A percentile compares a stretch with the other conserved stretches of the same genome.
Conservation (phyloP, 371 early-diverging fungal genomes). For the Mortierella sp. region DNA sequence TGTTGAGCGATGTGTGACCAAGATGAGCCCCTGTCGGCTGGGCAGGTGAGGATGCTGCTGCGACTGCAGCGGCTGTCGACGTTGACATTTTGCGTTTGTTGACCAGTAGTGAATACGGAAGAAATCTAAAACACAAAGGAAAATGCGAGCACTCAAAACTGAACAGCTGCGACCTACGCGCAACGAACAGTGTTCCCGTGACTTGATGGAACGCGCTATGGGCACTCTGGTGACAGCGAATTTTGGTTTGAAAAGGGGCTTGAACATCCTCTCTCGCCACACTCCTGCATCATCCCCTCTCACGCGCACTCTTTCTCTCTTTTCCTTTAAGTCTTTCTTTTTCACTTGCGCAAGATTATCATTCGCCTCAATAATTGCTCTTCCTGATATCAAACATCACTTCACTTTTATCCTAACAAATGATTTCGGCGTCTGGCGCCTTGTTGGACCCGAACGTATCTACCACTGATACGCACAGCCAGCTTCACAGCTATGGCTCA, state of each 20-base stretch:
- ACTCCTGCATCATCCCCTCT: neutral
- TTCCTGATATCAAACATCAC: neutral
- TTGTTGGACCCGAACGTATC: neutral
- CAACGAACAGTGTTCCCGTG: neutral
- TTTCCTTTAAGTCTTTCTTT: neutral
- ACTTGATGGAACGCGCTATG: neutral
- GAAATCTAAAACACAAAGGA: too few relatives aligned
- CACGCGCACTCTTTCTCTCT: too few relatives aligned
- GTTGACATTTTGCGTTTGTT: constrained; percentile 30
- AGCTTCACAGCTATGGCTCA: constrained; percentile 26
- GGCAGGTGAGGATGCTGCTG: constrained; percentile 48
- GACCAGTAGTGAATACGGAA: neutral
- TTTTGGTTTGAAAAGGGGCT: neutral
- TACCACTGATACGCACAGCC: neutral
- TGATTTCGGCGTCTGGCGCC: neutral
- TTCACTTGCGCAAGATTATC: neutral
- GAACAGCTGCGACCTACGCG: too few relatives aligned
- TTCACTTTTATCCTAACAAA: neutral
- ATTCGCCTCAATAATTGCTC: neutral
- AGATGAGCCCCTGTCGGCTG: constrained; percentile 56
- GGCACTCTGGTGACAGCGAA: too few relatives aligned
- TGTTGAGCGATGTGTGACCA: constrained; percentile 60
- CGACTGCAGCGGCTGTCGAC: constrained; percentile 53
- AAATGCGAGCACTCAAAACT: too few relatives aligned
- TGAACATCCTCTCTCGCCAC: neutral